Percentiles rank a stretch among this genome's conserved stretches.
phyloP scores from a whole-genome alignment of 108 stramenopile genomes.

The Cyclotella cryptica region DNA sequence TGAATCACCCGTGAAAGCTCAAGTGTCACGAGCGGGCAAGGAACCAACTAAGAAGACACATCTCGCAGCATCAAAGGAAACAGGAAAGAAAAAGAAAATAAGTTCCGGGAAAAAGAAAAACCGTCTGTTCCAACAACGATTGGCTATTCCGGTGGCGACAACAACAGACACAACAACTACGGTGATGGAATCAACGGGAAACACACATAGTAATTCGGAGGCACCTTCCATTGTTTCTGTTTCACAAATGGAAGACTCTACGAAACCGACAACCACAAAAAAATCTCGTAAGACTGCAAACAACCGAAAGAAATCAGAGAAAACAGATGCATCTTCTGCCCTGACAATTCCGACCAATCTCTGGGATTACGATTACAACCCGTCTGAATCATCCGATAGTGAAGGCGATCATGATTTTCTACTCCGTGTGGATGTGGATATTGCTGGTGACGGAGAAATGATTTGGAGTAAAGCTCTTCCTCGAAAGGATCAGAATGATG shows the following conservation, averaged over 20 bases:
- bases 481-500: neutral
- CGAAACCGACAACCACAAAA: neutral
- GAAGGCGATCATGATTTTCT: neutral
- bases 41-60: neutral
- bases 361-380: conserved; percentile 24
- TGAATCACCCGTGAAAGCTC: too few species aligned
- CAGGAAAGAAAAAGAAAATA: neutral
- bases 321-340: neutral
- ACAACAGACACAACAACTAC: neutral
- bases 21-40: neutral
- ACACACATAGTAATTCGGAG: neutral
- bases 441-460: neutral
- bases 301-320: neutral
- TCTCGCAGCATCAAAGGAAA: neutral
- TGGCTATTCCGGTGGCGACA: neutral
- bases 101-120: neutral
- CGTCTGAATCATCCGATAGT: neutral
- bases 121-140: neutral
- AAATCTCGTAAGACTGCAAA: neutral
- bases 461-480: conserved; percentile 17
- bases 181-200: neutral
- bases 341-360: neutral
- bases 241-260: neutral
- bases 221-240: neutral
- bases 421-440: conserved; percentile 4